Evolutionary conservation across 805 yeast species (phyloP).

Genomic region (Metschnikowia aberdeeniae): DNA sequence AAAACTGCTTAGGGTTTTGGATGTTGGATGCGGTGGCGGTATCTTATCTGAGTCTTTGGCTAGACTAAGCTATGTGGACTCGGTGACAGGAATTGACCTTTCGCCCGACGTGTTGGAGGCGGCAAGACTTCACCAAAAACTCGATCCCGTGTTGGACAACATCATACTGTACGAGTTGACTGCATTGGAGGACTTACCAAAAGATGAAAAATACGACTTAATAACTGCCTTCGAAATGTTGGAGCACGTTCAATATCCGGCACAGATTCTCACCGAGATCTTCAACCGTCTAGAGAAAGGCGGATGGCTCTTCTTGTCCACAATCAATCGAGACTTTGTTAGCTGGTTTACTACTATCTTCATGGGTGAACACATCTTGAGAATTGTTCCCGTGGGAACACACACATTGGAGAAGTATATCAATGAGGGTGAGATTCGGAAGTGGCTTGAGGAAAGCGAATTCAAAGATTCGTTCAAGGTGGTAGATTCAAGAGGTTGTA

Average conservation of each 20-base stretch:
- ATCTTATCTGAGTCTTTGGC: constrained; percentile 84
- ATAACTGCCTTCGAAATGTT: constrained; percentile 91
- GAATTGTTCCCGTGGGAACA: constrained; percentile 88
- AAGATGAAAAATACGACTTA: constrained; percentile 55
- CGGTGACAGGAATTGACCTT: constrained; percentile 80
- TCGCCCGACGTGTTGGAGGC: constrained; percentile 78
- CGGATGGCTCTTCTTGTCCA: constrained; percentile 83
- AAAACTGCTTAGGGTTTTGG: constrained; percentile 56
- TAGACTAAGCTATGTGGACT: constrained; percentile 55
- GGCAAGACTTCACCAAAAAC: constrained; percentile 62
- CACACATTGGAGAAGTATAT: constrained; percentile 86
- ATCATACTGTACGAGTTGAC: constrained; percentile 58
- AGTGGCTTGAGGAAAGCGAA: constrained; percentile 52
- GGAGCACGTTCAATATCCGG: constrained; percentile 89
- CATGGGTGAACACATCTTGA: constrained; percentile 76
- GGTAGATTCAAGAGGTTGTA: constrained; percentile 68
- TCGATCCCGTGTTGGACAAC: constrained; percentile 58
- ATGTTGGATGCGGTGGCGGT: constrained; percentile 99
- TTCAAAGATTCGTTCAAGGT: constrained; percentile 44
- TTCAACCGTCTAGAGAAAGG: constrained; percentile 67
- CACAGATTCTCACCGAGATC: constrained; percentile 66
- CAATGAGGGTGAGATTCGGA: constrained; percentile 63
- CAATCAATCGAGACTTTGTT: constrained; percentile 83
- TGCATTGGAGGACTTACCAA: constrained; percentile 57
- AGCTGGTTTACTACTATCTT: constrained; percentile 92